Evolutionary conservation across 441 rosid genomes (phyloP), one percentile per base, ranked within the genome.

Genomic region (Cnidoscolus chayamansa): DNA sequence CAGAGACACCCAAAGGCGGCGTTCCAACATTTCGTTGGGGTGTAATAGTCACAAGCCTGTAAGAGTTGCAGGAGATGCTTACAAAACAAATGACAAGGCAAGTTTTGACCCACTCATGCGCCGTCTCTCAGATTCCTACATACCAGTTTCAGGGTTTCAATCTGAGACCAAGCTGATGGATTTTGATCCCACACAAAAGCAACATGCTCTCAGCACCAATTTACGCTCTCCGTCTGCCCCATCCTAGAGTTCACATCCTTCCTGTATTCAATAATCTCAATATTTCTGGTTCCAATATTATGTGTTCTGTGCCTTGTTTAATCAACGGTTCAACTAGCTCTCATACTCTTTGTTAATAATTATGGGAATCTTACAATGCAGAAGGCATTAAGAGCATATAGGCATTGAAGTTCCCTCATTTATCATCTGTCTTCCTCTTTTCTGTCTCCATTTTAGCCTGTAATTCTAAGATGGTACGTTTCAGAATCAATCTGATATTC

Each of bases 31-130:
- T 66, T 76, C 86, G 75, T 71, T 91, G 80, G 90, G 96, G 0
- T 93, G 98, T 69, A 91, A 87, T 77, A 91, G 87, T 57, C 84
- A 87, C 32, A 89, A 89, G 82, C 83, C 94, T 9, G 88, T 89
- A 0, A 80, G 74, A 70, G 84, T 89, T 43, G 86, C 91, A 7
- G 89, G 81, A 74, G 91, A 88, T 76, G 85, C 79, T 7, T 76
- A 84, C 53, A 83, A 58, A 77, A 74, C 68, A 20, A 80, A 74
- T 50, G 80, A 76, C 8, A 82, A 72, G 67, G 59, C 72, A 2
- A 68, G 70, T 63, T 63, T 13, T 10, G 81, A 81, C 10, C 62
- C 80, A 0, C 66, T 71, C 20, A 30, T 72, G 51, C 56, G 12
- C 2, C 77, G 63, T 40, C 7, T 40, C 30, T 78, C 87, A 1